A percentile compares a stretch with the other conserved stretches of the same genome.
Conservation (phyloP, 1,284 basidiomycete genomes). For the Laetiporus sulphureus region DNA sequence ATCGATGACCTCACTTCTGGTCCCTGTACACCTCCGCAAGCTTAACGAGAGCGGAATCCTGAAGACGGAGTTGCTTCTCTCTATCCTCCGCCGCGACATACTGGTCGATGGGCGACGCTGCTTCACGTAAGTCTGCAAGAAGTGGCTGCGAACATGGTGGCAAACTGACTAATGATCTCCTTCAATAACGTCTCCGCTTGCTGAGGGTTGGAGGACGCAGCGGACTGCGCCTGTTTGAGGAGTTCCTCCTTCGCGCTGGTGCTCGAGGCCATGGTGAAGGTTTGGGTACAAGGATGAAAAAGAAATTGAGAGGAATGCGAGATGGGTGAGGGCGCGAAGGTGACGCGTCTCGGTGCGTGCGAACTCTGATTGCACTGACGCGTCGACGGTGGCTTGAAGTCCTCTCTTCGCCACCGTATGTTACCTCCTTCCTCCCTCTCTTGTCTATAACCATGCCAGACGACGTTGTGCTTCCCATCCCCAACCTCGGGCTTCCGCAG, state of each 20-base stretch:
- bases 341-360: constrained; percentile 38
- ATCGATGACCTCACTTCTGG: constrained; percentile 52
- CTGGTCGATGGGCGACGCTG: constrained; percentile 16
- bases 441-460: constrained; percentile 58
- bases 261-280: constrained; percentile 3
- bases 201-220: constrained; percentile 35
- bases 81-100: constrained; percentile 27
- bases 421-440: constrained; percentile 2
- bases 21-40: constrained; percentile 88
- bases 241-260: constrained; percentile 38
- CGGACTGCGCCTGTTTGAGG: constrained; percentile 44
- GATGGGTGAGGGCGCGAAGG: constrained; percentile 14
- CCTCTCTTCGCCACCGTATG: constrained; percentile 2
- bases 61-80: constrained; percentile 66
- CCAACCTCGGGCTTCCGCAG: constrained; percentile 78
- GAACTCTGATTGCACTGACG: constrained; percentile 25
- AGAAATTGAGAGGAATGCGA: constrained; percentile 13
- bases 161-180: constrained; percentile 43
- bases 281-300: constrained; percentile 4
- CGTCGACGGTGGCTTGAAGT: constrained; percentile 20
- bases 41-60: constrained; percentile 82
- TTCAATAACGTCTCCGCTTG: constrained; percentile 66
- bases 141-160: not conserved
- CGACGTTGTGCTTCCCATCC: constrained; percentile 78
- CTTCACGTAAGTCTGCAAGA: not conserved